Base-by-base conservation (phyloP, 371 early-diverging fungal genomes). In the Rhizomucor pusillus region DNA sequence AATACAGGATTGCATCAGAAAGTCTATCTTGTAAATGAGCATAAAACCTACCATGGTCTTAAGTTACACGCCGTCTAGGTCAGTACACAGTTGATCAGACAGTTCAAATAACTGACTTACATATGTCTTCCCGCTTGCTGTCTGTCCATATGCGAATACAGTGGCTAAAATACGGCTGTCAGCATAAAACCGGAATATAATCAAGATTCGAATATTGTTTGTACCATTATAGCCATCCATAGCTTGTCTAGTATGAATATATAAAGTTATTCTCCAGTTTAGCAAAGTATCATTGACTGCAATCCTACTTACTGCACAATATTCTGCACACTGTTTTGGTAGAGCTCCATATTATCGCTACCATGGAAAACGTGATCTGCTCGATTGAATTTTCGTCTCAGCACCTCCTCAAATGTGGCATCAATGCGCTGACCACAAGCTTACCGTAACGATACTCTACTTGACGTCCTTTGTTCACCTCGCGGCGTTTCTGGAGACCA, bases 51-150 rank as follows among this genome's bases (percentile, higher is more conserved):
- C 10, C 34, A 22, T 33, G n/a, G 37, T 34, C 25, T 49, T 16
- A n/a, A 46, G 20, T 33, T 29, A 19, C 22, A 40, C 43, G 33
- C 18, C 48, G 41, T 20, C 39, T 37, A 53, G 19, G 29, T 45
- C 5, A 29, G 29, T 7, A 3, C 7, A 29, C 7, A 5, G 7
- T 29, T 29, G 29, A 29, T 29, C 3, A 29, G 5, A 29, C 7
- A 7, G 5, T 29, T 29, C 7, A 3, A 29, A 29, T 29, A 29
- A 20, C 10, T 16, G 2, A 60, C 68, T 66, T 65, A 73, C 72
- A 63, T 72, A 78, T 14, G 92, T 92, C 62, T 92, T 94, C 22
- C 94, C 92, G 63, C 84, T 82, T 0, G 89, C 89, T 11, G 94
- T 93, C 56, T 91, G 91, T 2, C 90, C 90, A 77, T 88, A 90